Conservation (phyloP, 1,284 basidiomycete species). For the Pterulicium gracile region DNA sequence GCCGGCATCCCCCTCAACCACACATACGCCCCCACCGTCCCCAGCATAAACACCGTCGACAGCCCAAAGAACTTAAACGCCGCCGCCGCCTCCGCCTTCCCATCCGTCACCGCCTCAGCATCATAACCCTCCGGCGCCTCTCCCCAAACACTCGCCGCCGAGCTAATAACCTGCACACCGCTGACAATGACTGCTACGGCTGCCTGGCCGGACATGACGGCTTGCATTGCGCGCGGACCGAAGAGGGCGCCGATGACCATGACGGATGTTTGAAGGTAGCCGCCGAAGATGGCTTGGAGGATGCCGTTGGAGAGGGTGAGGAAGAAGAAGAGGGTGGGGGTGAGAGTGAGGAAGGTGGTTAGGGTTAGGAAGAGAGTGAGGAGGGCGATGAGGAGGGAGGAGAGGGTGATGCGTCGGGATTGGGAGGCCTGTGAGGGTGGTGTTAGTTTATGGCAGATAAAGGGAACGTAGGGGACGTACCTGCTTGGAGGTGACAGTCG, state of each 20-base stretch:
- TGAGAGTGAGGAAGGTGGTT: constrained; percentile 46
- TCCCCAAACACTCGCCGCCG: constrained; percentile 40
- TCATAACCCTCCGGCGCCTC: constrained; percentile 21
- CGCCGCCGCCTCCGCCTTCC: constrained; percentile 44
- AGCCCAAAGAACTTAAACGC: constrained; percentile 65
- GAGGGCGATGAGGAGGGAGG: constrained; percentile 33
- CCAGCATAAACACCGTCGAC: constrained; percentile 53
- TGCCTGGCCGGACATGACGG: constrained; percentile 67
- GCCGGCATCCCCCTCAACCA: constrained; percentile 47
- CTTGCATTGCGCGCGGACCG: constrained; percentile 55
- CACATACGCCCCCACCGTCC: constrained; percentile 37
- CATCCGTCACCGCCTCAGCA: constrained; percentile 22
- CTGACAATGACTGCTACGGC: constrained; percentile 68
- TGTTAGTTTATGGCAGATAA: constrained; percentile 4
- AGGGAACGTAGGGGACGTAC: constrained; percentile 28
- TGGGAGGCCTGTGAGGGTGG: constrained; percentile 29
- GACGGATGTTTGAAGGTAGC: constrained; percentile 61
- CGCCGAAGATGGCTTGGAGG: constrained; percentile 42
- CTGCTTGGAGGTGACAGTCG: constrained; percentile 55
- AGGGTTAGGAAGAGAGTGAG: constrained; percentile 46
- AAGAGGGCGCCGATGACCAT: constrained; percentile 66
- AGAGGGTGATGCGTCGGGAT: constrained; percentile 35
- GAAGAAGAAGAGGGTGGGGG: constrained; percentile 45
- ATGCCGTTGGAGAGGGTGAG: constrained; percentile 53
- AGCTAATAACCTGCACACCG: constrained; percentile 57